Base-by-base conservation (phyloP, 2,329 filamentous ascomycete species). In the Mollisia scopiformis region DNA sequence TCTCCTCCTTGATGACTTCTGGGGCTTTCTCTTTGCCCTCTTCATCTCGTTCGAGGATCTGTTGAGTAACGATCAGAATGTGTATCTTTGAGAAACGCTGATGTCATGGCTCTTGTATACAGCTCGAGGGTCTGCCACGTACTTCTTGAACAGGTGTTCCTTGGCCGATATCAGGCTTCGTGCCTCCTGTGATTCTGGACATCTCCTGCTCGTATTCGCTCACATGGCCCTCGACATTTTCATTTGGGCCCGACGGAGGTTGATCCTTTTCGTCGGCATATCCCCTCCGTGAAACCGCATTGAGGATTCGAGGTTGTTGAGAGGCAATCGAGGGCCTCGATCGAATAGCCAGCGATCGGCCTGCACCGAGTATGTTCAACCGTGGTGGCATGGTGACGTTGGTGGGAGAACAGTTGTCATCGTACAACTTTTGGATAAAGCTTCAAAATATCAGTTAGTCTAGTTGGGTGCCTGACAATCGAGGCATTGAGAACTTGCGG, bases 91-190 rank as follows among this genome's bases (percentile, higher is more conserved):
- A 41, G 27, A 27, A 43, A 11, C 25, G 54, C 41, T 68, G 61
- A 66, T 65, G 59, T 66, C 21, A 68, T 63, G 56, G 52, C 30
- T 28, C 54, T 37, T 68, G 59, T 51, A 50, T 23, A 55, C 35
- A 28, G 23, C 25, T 28, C 30, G 39, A 39, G 53, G 3, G 23
- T 53, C 64, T 46, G 49, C 10, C 35, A 69, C 78, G 67, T 71
- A 89, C 88, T 76, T 90, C 87, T 72, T 86, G 81, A 65, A 90
- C 81, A 7, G 87, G 86, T 53, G 87, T 87, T 16, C 87, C 87
- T 71, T 89, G 85, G 52, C 83, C 80, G 35, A 89, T 70, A 69
- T 90, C 87, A 21, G 87, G 88, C 27, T 82, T 80, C 58, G 80
- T 74, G 57, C 80, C 76, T 57, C 86, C 84, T 69, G 79, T 84